Percentiles rank a stretch among this genome's conserved stretches.
Conservation (phyloP, 257 asterid genomes). For the Handroanthus guayacan region DNA sequence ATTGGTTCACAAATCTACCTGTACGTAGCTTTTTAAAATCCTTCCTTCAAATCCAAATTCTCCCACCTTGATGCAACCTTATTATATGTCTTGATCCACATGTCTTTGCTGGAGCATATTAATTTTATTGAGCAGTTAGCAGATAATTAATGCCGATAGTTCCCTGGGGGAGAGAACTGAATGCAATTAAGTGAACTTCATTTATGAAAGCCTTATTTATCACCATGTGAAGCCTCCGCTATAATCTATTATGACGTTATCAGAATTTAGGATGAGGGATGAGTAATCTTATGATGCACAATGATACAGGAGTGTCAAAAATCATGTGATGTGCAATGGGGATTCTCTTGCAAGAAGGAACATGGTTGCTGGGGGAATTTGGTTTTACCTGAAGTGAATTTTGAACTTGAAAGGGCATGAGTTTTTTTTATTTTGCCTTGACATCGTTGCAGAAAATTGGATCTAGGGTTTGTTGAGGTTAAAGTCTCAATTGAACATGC, state of each 20-base stretch:
- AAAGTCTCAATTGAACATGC: background rate
- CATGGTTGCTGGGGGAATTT: background rate
- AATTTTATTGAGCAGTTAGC: background rate
- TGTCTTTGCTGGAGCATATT: background rate
- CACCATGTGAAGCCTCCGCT: background rate
- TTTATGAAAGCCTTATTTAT: background rate
- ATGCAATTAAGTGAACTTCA: constrained; percentile 13
- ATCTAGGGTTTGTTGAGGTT: constrained; percentile 4
- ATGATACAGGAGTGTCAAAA: background rate
- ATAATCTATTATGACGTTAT: background rate
- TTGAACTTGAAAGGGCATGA: background rate
- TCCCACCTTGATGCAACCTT: no score
- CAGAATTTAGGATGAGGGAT: background rate
- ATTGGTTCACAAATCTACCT: no score
- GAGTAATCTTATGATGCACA: background rate
- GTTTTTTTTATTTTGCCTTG: background rate
- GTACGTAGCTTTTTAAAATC: no score
- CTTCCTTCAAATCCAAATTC: no score
- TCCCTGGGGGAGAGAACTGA: background rate
- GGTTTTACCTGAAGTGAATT: background rate
- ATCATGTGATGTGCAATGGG: background rate
- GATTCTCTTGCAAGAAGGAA: background rate
- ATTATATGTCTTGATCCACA: background rate
- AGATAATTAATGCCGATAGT: background rate
- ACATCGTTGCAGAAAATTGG: background rate